phyloP scores from a whole-genome alignment of 2,329 filamentous ascomycete genomes.

The Cyclaneusma minus region DNA sequence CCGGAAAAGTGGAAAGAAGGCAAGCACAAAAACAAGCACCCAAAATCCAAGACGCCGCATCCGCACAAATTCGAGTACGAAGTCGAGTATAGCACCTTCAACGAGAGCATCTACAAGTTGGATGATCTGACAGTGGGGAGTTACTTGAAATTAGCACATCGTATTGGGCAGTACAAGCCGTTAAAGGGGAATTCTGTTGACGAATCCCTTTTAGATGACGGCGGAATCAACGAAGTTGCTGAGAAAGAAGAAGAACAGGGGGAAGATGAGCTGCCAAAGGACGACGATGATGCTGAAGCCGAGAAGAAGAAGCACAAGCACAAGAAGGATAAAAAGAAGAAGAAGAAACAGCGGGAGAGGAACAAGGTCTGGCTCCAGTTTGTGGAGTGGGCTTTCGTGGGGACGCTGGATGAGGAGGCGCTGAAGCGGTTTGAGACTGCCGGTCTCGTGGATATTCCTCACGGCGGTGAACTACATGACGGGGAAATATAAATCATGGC shows the following conservation, averaged over 20 bases:
- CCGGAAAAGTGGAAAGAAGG: conserved; percentile 43
- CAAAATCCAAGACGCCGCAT: conserved; percentile 33
- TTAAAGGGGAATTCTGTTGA: conserved; percentile 17
- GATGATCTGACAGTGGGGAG: conserved; percentile 74
- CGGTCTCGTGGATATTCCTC: too few species aligned
- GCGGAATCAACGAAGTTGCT: too few species aligned
- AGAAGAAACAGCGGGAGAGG: conserved; percentile 36
- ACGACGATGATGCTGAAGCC: conserved; percentile 12
- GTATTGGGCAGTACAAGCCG: conserved; percentile 46
- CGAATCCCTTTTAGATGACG: too few species aligned
- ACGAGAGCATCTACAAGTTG: conserved; percentile 57
- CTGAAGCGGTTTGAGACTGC: conserved; percentile 29
- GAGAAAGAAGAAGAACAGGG: conserved; percentile 11
- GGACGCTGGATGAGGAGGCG: conserved; percentile 50
- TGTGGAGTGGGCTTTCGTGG: conserved; percentile 63
- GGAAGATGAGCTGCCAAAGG: conserved; percentile 9
- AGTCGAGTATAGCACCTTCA: conserved; percentile 73
- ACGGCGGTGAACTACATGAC: too few species aligned
- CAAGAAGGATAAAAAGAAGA: conserved; percentile 31
- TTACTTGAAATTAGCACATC: conserved; percentile 62
- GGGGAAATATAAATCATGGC: too few species aligned
- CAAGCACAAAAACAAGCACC: conserved; percentile 44
- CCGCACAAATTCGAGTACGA: conserved; percentile 57
- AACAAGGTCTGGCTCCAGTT: conserved; percentile 69
- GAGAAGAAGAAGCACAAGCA: conserved; percentile 20